These are phyloP conservation scores for Eimeria nieschulzi DNA, from an alignment of 169 alveolate species.

Conservation along the genomic window DNA sequence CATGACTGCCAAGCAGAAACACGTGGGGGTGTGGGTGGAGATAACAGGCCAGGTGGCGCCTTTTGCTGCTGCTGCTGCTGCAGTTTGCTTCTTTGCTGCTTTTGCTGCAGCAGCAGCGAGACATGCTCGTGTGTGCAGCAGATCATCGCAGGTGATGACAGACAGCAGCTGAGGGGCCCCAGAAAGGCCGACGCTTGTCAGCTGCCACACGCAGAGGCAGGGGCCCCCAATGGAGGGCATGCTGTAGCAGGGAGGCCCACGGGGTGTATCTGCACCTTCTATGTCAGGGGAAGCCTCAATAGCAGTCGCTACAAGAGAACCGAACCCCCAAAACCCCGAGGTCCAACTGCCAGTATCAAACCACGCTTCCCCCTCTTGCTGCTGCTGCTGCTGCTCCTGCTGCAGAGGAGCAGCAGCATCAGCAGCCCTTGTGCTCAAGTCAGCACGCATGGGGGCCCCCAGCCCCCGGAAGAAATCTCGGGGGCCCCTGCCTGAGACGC, in stretches of 20 bases:
- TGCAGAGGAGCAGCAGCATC: constrained; percentile 5
- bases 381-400: constrained; percentile 31
- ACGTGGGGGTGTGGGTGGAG: constrained; percentile 65
- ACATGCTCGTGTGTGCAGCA: constrained; percentile 48
- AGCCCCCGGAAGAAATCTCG: constrained; percentile 18
- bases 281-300: not conserved
- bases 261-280: constrained; percentile 29
- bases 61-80: constrained; percentile 18
- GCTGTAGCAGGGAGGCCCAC: not conserved
- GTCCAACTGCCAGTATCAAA: constrained; percentile 27
- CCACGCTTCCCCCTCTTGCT: constrained; percentile 51
- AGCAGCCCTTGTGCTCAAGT: not conserved
- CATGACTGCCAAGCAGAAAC: constrained; percentile 59
- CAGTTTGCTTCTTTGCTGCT: not conserved
- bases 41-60: constrained; percentile 49
- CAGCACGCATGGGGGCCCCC: not conserved
- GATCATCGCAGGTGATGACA: constrained; percentile 71
- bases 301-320: not conserved
- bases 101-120: constrained; percentile 44
- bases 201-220: constrained; percentile 71
- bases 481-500: constrained; percentile 18
- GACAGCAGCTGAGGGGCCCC: constrained; percentile 71
- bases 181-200: constrained; percentile 32
- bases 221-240: constrained; percentile 56
- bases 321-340: constrained; percentile 28